phyloP scores from a whole-genome alignment of 2,329 filamentous ascomycete species.

The Pseudogymnoascus sp. region DNA sequence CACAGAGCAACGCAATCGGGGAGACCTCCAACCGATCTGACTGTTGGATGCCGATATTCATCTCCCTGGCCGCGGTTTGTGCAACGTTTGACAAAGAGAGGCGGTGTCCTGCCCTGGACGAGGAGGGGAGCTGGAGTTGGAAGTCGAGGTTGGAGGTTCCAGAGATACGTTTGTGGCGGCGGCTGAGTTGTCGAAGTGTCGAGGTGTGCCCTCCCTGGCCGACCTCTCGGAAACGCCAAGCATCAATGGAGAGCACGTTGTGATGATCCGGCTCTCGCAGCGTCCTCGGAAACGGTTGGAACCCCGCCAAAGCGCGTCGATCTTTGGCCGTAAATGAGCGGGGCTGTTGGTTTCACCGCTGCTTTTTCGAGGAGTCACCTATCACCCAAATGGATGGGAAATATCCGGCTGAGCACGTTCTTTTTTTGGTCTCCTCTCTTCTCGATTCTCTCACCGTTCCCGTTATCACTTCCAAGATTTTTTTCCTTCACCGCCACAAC shows the following conservation, averaged over 20 bases:
- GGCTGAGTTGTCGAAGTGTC: not conserved
- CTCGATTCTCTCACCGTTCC: not conserved
- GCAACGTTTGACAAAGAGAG: not conserved
- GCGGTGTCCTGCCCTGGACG: not conserved
- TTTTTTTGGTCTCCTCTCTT: not conserved
- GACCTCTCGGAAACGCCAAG: slow-evolving; percentile 4
- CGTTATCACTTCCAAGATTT: not conserved
- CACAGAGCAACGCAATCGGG: not conserved
- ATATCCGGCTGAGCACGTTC: not conserved
- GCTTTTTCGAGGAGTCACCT: not conserved
- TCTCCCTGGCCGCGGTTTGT: not conserved
- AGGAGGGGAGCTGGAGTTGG: not conserved
- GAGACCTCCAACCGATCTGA: not conserved
- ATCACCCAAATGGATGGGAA: not conserved
- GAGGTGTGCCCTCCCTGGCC: not conserved
- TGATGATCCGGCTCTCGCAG: slow-evolving; percentile 2
- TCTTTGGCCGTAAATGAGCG: not conserved
- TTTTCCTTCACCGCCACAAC: slow-evolving; percentile 1
- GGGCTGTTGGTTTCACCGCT: not conserved
- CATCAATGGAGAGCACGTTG: not conserved
- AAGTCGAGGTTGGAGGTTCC: not conserved
- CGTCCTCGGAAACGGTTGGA: not conserved
- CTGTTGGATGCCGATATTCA: not conserved
- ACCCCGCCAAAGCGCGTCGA: not conserved
- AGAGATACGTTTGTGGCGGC: not conserved